Evolutionary conservation across 2,329 filamentous ascomycete species (phyloP).

Genomic region (Phaeosphaeriaceae sp.): DNA sequence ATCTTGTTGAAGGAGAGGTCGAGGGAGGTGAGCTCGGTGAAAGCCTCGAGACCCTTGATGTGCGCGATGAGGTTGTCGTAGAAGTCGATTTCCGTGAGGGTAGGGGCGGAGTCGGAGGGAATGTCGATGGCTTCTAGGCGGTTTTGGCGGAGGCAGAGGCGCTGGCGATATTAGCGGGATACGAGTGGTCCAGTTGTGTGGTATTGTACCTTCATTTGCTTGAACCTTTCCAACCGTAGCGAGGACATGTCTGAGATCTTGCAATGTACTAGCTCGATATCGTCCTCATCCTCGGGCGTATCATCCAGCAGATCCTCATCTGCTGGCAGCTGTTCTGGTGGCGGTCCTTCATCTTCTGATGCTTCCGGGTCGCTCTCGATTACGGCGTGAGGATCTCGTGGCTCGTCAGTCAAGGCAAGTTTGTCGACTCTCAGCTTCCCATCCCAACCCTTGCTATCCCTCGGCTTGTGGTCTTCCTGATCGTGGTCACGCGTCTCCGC

Average conservation of each 20-base stretch:
- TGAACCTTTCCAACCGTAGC: constrained; percentile 85
- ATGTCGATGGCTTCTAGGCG: constrained; percentile 82
- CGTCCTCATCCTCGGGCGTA: constrained; percentile 62
- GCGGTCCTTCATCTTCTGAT: constrained; percentile 68
- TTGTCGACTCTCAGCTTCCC: constrained; percentile 80
- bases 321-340: constrained; percentile 44
- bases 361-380: constrained; percentile 81
- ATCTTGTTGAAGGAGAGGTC: constrained; percentile 99
- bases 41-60: constrained; percentile 80
- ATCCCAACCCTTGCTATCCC: constrained; percentile 73
- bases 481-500: constrained; percentile 26
- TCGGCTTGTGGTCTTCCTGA: constrained; percentile 37
- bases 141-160: constrained; percentile 93
- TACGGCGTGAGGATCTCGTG: constrained; percentile 65
- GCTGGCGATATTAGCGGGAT: constrained; percentile 45
- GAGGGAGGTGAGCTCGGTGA: constrained; percentile 77
- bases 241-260: constrained; percentile 80
- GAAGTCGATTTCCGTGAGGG: constrained; percentile 84
- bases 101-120: constrained; percentile 69
- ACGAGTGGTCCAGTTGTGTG: background rate
- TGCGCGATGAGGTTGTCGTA: constrained; percentile 96
- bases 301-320: constrained; percentile 66
- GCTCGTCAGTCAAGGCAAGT: constrained; percentile 56
- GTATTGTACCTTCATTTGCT: constrained; percentile 66
- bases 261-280: constrained; percentile 87